These are phyloP conservation scores for Fusarium bulbicola DNA, from an alignment of 2,329 filamentous ascomycete species.

Conservation along the genomic window DNA sequence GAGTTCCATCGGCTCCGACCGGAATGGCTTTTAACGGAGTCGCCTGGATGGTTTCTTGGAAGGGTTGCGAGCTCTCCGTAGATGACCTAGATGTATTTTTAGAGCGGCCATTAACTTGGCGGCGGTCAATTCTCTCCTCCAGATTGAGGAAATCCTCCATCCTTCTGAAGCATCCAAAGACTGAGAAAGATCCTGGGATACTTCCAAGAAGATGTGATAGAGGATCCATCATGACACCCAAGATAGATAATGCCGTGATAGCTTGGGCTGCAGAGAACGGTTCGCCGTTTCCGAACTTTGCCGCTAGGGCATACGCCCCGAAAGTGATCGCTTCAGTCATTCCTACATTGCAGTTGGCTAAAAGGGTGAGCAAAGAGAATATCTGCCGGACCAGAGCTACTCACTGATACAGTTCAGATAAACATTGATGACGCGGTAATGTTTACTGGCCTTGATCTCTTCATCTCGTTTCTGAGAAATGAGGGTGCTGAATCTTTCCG, in stretches of 20 bases:
- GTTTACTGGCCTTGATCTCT: constrained; percentile 40
- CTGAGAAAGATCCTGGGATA: constrained; percentile 40
- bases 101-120: constrained; percentile 15
- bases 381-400: background rate
- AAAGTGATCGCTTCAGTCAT: constrained; percentile 45
- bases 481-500: constrained; percentile 39
- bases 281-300: constrained; percentile 37
- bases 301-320: constrained; percentile 43
- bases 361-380: background rate
- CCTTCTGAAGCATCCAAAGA: constrained; percentile 45
- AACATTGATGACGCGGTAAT: constrained; percentile 39
- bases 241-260: constrained; percentile 45
- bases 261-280: constrained; percentile 44
- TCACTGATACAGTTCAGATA: constrained; percentile 43
- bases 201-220: constrained; percentile 38
- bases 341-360: constrained; percentile 41
- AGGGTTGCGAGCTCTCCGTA: background rate
- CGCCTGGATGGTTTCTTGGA: constrained; percentile 17
- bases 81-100: background rate
- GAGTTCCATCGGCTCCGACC: background rate
- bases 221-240: constrained; percentile 43
- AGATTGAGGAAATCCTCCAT: constrained; percentile 44
- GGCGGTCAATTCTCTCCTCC: constrained; percentile 38
- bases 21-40: background rate
- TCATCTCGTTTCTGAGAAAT: constrained; percentile 41